A percentile compares a stretch with the other conserved stretches of the same genome.
phyloP scores from a whole-genome alignment of 257 asterid species.

The Solanum sparsipilum region DNA sequence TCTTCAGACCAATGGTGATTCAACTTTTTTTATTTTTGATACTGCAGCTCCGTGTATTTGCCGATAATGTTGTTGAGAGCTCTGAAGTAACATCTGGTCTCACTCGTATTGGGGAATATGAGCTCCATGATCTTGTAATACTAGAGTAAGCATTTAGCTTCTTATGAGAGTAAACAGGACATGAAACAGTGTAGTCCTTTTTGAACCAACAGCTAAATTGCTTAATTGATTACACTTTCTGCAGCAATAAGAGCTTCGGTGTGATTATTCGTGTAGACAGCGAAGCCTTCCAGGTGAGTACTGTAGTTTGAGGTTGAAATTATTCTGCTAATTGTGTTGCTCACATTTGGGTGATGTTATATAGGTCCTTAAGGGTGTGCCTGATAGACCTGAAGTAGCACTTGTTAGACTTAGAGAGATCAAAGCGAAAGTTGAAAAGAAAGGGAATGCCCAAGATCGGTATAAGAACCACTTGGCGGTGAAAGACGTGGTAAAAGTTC shows the following conservation, averaged over 20 bases:
- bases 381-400: constrained; percentile 92
- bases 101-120: constrained; percentile 83
- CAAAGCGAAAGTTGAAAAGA: constrained; percentile 72
- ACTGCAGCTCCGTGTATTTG: constrained; percentile 79
- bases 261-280: constrained; percentile 92
- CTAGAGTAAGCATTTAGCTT: constrained; percentile 47
- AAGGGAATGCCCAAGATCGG: constrained; percentile 56
- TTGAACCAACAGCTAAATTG: background rate
- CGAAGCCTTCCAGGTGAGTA: constrained; percentile 84
- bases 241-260: constrained; percentile 92
- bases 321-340: background rate
- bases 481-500: constrained; percentile 80
- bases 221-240: background rate
- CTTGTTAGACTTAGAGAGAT: constrained; percentile 89
- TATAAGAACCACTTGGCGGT: constrained; percentile 59
- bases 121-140: constrained; percentile 91
- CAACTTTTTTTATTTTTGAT: background rate
- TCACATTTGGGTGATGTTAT: constrained; percentile 16
- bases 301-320: background rate
- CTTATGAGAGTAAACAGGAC: background rate
- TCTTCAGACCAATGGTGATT: background rate
- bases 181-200: background rate
- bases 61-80: constrained; percentile 90
- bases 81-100: constrained; percentile 94
- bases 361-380: constrained; percentile 94